Base-by-base conservation (phyloP, 2,329 filamentous ascomycete genomes). In the Fonsecaea pugnacius region DNA sequence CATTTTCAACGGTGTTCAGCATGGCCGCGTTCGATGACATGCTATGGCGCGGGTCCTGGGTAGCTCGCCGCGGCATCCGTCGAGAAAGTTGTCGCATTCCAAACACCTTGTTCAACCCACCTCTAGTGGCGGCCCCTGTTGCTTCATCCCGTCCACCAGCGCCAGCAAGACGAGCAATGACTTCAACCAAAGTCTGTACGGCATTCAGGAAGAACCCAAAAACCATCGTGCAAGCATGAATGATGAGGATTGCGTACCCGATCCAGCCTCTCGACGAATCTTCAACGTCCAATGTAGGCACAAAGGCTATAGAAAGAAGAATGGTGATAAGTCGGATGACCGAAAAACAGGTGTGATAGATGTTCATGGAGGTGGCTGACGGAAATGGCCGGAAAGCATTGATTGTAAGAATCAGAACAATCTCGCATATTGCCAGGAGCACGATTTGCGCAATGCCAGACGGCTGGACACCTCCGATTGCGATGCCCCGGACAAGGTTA, bases 121-220 rank as follows among this genome's bases (percentile, higher is more conserved):
- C 94, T 74, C 91, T 83, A 68, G 90, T 86, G 43, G 89, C 89
- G 58, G 83, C 84, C 43, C 84, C 81, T 12, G 66, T 64, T 21
- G 63, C 66, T 30, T 63, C 52, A 69, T 89, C 87, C 32, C 75
- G 73, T 52, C 76, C 75, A 55, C 92, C 95, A 35, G 91, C 93
- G 40, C 94, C 94, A 30, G 90, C 85, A 72, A 95, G 82, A 59
- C 94, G 86, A 30, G 93, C 92, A 56, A 89, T 82, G 8, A 99
- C 92, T 76, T 99, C 95, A 46, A 97, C 85, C 48, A 96, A 84
- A 0, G 94, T 97, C 75, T 96, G 92, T 6, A 96, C 75, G 1
- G 95, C 90, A 74, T 96, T 96, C 60, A 99, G 81, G 75, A 97
- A 91, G 79, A 98, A 99, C 1, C 92, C 94, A 71, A 98, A 91